Conservation (phyloP, 2,329 filamentous ascomycete species). For the Didymella arachidicola region DNA sequence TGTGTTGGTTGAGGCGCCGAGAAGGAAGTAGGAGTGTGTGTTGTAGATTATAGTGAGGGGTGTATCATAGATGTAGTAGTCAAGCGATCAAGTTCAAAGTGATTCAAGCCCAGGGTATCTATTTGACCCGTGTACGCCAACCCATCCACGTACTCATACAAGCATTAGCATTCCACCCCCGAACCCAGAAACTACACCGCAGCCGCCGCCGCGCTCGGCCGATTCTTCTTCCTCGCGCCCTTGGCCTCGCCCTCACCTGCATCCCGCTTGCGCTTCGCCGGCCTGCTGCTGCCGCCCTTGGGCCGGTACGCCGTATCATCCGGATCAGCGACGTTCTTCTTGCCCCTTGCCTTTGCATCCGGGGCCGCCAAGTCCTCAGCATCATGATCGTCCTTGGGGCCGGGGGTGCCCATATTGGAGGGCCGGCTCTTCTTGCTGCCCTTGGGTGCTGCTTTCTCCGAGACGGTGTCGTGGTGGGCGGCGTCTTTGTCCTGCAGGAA, state of each 20-base stretch:
- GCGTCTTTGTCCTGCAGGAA: conserved; percentile 77
- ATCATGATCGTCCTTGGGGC: conserved; percentile 49
- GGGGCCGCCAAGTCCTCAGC: conserved; percentile 53
- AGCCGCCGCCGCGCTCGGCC: conserved; percentile 32
- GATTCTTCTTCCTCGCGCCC: conserved; percentile 45
- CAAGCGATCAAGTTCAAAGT: no score
- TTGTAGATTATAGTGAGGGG: neutral
- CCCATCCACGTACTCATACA: conserved; percentile 4
- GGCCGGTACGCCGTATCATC: conserved; percentile 58
- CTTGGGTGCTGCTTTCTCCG: conserved; percentile 43
- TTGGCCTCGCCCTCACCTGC: conserved; percentile 43
- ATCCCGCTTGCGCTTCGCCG: conserved; percentile 55
- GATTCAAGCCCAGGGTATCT: conserved; percentile 20
- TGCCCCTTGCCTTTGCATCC: conserved; percentile 38
- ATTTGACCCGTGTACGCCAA: conserved; percentile 21
- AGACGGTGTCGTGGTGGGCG: conserved; percentile 48
- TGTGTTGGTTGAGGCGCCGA: conserved; percentile 29
- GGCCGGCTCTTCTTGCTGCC: conserved; percentile 44
- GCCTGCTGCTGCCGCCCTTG: conserved; percentile 57
- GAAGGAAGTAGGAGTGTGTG: conserved; percentile 17
- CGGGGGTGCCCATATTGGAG: conserved; percentile 46
- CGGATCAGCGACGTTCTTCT: conserved; percentile 44
- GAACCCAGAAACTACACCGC: conserved; percentile 1
- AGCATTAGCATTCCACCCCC: no score
- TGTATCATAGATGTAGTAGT: conserved; percentile 16